phyloP scores from a whole-genome alignment of 1,284 basidiomycete genomes.

The Rhodotorula sp. region DNA sequence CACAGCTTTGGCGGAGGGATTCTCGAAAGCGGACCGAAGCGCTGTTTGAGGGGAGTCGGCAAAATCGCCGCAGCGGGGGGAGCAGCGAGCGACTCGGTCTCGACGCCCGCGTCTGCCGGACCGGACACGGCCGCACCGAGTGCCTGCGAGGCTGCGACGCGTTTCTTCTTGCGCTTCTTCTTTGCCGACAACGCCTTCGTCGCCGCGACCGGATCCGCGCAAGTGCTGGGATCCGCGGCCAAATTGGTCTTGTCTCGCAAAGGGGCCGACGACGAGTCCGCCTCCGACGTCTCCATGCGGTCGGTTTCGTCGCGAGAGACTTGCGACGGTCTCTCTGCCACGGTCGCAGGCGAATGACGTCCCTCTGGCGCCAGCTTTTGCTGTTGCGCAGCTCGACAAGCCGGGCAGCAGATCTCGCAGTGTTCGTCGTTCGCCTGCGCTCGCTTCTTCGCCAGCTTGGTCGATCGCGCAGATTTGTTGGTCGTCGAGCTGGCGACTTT shows the following conservation, averaged over 20 bases:
- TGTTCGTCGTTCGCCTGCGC: background rate
- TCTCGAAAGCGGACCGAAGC: conserved; percentile 22
- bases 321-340: too few relatives aligned
- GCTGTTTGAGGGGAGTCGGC: background rate
- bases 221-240: too few relatives aligned
- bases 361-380: background rate
- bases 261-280: background rate
- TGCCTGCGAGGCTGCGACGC: background rate
- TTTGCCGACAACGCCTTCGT: background rate
- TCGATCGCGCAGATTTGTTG: background rate
- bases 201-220: background rate
- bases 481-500: background rate
- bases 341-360: background rate
- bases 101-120: background rate
- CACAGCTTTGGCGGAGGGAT: conserved; percentile 31
- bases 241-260: conserved; percentile 4
- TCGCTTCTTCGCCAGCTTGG: background rate
- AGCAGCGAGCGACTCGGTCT: background rate
- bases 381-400: conserved; percentile 1
- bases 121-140: background rate
- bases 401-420: conserved; percentile 16
- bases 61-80: background rate
- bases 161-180: conserved; percentile 28
- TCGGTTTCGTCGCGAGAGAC: too few relatives aligned
- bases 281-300: background rate